A percentile compares a stretch with the other conserved stretches of the same genome.
These are phyloP conservation scores for Pleurotus tuoliensis DNA, from an alignment of 768 basidiomycete genomes.

Conservation along the genomic window DNA sequence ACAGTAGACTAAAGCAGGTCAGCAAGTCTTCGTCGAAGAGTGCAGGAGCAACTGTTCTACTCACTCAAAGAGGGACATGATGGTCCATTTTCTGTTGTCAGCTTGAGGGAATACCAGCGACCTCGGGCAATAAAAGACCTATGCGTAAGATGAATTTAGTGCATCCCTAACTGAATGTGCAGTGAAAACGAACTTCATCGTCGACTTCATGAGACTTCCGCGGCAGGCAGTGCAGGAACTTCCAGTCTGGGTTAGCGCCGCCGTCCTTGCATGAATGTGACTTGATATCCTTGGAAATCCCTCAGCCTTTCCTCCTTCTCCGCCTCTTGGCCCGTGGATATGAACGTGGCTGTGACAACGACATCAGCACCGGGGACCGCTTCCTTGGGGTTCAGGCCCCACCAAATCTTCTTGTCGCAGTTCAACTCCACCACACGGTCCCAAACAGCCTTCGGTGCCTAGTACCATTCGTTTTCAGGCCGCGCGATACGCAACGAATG, in stretches of 20 bases:
- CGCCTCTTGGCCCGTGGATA: conserved; percentile 98
- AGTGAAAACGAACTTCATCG: conserved; percentile 61
- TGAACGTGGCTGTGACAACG: conserved; percentile 98
- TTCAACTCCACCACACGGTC: conserved; percentile 70
- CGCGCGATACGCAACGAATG: conserved; percentile 83
- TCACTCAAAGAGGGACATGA: conserved; percentile 87
- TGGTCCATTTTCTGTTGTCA: conserved; percentile 97
- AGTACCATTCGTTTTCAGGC: conserved; percentile 58
- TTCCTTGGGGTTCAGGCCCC: conserved; percentile 80
- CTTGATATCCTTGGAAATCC: conserved; percentile 91
- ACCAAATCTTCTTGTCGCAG: conserved; percentile 69
- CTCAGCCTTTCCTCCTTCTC: conserved; percentile 82
- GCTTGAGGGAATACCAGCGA: conserved; percentile 92
- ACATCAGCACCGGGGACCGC: conserved; percentile 89
- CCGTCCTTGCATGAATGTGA: conserved; percentile 84
- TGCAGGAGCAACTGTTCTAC: conserved; percentile 23
- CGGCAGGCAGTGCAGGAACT: conserved; percentile 95
- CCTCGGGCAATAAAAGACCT: conserved; percentile 92
- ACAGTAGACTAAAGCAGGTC: conserved; percentile 27
- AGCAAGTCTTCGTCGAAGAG: too few species aligned
- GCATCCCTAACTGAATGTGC: background rate
- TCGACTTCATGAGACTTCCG: conserved; percentile 92
- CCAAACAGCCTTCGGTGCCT: conserved; percentile 74
- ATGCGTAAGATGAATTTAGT: conserved; percentile 7
- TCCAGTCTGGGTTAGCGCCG: conserved; percentile 84